Evolutionary conservation across 2,329 filamentous ascomycete genomes (phyloP), one percentile per base, ranked within the genome.

Genomic region (Teratosphaeria destructans): DNA sequence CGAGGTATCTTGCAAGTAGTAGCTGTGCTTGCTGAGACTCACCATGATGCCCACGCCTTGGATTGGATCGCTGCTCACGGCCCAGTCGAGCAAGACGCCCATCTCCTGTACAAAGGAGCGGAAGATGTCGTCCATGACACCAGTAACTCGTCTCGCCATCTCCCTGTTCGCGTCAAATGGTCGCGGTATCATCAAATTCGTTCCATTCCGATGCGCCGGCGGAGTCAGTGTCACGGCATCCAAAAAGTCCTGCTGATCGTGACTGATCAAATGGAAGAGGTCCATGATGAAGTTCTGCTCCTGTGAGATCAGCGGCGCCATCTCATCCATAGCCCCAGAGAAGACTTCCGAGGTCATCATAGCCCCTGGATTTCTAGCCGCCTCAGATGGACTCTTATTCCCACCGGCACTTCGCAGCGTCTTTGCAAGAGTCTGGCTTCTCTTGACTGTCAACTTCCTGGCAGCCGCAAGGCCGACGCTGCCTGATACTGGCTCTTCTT

Each of bases 201-300:
- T 85, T 26, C 87, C 85, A 52, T 81, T 81, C 54, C 93, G 84
- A 43, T 86, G 80, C 52, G 85, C 82, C 6, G 91, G 90, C 27
- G 81, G 76, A 1, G 79, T 79, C 2, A 82, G 80, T 23, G 82
- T 79, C 19, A 96, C 87, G 2, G 87, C 82, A 64, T 97, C 94
- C 1, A 88, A 81, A 70, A 96, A 97, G 70, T 96, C 92, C 16
- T 83, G 76, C 39, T 85, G 86, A 67, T 91, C 87, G 32, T 93
- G 79, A 1, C 90, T 95, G n/a, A 88, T 89, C 29, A 94, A 85
- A 67, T 97, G 93, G 81, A 97, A 97, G 73, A 96, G 94, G 66
- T 95, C 90, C n/a, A 96, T 86, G 55, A 96, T 80, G 71, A 97
- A 99, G 71, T 96, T 97, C 72, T 99, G 93, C 75, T 99, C 94